A percentile compares a stretch with the other conserved stretches of the same genome.
phyloP scores from a whole-genome alignment of 2,329 filamentous ascomycete species.

The Alternaria triticimaculans region DNA sequence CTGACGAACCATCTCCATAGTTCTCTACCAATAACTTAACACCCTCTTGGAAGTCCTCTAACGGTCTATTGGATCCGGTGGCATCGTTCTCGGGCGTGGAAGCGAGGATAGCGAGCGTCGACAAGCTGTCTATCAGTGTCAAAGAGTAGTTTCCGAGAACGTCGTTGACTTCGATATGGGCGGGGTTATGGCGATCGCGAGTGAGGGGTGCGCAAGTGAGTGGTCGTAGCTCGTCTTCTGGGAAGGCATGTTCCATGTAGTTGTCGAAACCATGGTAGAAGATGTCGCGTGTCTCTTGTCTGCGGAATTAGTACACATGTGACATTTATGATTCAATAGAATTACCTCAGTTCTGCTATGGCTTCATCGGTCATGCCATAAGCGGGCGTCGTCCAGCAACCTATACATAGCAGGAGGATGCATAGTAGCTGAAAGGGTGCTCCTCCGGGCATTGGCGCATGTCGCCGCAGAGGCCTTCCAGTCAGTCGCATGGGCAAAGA shows the following conservation, averaged over 20 bases:
- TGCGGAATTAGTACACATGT: constrained; percentile 34
- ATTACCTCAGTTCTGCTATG: constrained; percentile 48
- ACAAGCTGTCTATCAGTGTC: constrained; percentile 93
- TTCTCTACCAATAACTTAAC: constrained; percentile 76
- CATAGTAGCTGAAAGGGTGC: constrained; percentile 37
- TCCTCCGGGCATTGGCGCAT: constrained; percentile 31
- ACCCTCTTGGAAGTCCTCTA: constrained; percentile 75
- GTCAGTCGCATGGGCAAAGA: constrained; percentile 48
- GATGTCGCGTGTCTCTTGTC: constrained; percentile 67
- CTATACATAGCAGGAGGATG: constrained; percentile 39
- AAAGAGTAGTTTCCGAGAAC: constrained; percentile 96
- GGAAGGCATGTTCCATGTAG: constrained; percentile 93
- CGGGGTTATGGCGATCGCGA: constrained; percentile 79
- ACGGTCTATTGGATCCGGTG: constrained; percentile 60
- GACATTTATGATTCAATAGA: too few species aligned
- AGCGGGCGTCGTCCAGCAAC: constrained; percentile 42
- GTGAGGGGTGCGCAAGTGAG: constrained; percentile 84
- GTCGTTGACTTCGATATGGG: constrained; percentile 88
- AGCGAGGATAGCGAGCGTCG: constrained; percentile 89
- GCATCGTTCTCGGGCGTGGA: constrained; percentile 68
- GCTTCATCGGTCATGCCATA: constrained; percentile 55
- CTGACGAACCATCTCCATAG: constrained; percentile 83
- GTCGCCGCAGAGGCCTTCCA: constrained; percentile 37
- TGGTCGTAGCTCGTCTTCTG: constrained; percentile 92
- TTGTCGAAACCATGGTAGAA: constrained; percentile 98